These are phyloP conservation scores for Bruguiera gymnorhiza DNA, from an alignment of 345 rosid species.

Conservation along the genomic window DNA sequence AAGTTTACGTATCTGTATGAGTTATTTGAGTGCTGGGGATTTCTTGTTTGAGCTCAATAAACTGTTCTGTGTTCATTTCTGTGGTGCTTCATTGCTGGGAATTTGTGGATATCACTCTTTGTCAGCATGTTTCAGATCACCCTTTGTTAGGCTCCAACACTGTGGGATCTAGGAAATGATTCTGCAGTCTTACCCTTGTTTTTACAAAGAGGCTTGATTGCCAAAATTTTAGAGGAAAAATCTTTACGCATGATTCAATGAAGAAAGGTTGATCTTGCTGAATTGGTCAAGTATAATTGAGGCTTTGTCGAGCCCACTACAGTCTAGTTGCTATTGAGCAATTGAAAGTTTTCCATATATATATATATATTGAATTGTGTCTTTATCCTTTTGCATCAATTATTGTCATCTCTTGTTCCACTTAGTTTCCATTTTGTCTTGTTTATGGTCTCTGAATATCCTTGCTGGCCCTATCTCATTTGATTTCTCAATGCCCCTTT, in stretches of 20 bases:
- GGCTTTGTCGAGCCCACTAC: neutral
- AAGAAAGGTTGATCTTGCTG: neutral
- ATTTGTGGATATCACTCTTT: neutral
- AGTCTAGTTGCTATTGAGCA: neutral
- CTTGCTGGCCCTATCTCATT: neutral
- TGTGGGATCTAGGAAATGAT: neutral
- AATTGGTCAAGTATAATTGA: neutral
- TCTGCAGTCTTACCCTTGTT: neutral
- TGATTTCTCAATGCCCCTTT: neutral
- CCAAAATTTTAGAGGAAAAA: neutral
- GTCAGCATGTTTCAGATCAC: no score
- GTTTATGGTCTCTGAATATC: neutral
- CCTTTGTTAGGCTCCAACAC: neutral
- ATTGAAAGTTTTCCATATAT: neutral
- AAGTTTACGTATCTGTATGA: no score
- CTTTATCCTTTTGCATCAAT: neutral
- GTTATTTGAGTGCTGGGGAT: neutral
- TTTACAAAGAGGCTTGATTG: neutral
- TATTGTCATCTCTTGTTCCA: neutral
- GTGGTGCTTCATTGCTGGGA: neutral
- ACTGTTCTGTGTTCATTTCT: neutral
- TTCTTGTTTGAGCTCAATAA: neutral
- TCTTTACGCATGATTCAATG: neutral
- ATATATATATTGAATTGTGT: no score
- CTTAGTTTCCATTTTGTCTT: neutral